Base-by-base conservation (phyloP, 208 protist species). In the Borovskyia barvae region DNA sequence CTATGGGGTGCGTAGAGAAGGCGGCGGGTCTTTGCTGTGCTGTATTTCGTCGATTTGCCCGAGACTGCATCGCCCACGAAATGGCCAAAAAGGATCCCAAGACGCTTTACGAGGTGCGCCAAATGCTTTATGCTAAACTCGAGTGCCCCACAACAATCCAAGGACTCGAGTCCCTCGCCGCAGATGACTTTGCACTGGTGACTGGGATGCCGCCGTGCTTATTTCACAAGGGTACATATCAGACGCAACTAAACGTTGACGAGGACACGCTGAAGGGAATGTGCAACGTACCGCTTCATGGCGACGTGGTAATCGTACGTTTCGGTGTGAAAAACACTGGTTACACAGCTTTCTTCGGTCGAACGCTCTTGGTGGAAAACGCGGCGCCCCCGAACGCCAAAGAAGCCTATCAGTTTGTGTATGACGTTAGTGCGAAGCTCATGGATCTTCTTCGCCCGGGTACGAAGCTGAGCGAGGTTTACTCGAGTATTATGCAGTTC, bases 271-370 rank as follows among this genome's bases (percentile, higher is more conserved):
- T 83, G 5, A 62, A 79, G 35, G 54, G 57, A 12, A 46, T 69
- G 29, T 76, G 69, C 45, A 72, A 64, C 17, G 56, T 66, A 25
- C 77, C 80, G 9, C 59, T 91, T n/a, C 55, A 49, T 33, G 72
- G 78, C 0, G 85, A 90, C 52, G 69, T 95, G 7, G 75, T 95
- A 26, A 67, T 90, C 11, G 71, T 95, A 15, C 85, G 89, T 0
- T 95, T 82, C 52, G 89, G 83, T 40, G 46, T 82, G 11, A 92
- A 93, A 65, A 80, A 90, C 62, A 69, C 63, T 29, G 76, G 83
- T 29, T 77, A 90, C 68, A 91, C 82, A 5, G 85, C 89, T 11
- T 93, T 93, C 46, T 48, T 95, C 26, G 81, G 72, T 9, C 85
- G 89, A 42, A 95, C 89, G 11, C 71, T 93, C 5, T 71, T 95